Base-by-base conservation (phyloP, 345 rosid genomes). In the Aethionema arabicum region DNA sequence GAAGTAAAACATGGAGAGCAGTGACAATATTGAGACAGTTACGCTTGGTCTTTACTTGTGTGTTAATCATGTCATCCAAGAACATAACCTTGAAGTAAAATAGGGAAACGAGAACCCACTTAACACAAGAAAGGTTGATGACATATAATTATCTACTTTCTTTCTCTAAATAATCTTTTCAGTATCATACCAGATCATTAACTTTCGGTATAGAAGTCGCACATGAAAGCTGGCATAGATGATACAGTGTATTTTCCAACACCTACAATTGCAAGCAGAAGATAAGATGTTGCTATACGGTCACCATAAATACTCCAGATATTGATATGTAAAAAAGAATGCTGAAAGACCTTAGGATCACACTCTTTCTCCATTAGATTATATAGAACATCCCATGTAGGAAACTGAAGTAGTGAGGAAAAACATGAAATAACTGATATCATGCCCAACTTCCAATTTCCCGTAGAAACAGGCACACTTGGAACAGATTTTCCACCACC, bases 391-490 rank as follows among this genome's bases (percentile, higher is more conserved):
- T 89, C 87, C 96, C 95, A 89, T 3, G 93, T 72, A 43, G 70
- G 41, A 67, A 30, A 56, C 53, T 63, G 86, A 54, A 74, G 76
- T 37, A 82, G 81, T 0, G 82, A 69, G 78, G 78, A 79, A 73
- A 88, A 86, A 71, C 78, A 68, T 70, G 96, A 83, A 59, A 89
- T 78, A 27, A 88, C 78, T 52, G 92, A 79, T 49, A 89, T 63
- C 83, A 92, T 82, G 40, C 83, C 86, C 85, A 83, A 55, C 85
- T 88, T 92, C 95, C 96, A 86, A 68, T 71, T 76, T 44, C 67
- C 64, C 14, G 71, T 43, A 37, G 90, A 84, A 74, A 77, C 81
- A 11, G 84, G 66, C 14, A 72, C 42, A 49, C 81, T 58, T 14
- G 72, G 16, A 52, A 75, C 67, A 74, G 72, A 61, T 61, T 73